These are phyloP conservation scores for Mycena olivaceomarginata DNA, from an alignment of 768 basidiomycete species.

Conservation along the genomic window DNA sequence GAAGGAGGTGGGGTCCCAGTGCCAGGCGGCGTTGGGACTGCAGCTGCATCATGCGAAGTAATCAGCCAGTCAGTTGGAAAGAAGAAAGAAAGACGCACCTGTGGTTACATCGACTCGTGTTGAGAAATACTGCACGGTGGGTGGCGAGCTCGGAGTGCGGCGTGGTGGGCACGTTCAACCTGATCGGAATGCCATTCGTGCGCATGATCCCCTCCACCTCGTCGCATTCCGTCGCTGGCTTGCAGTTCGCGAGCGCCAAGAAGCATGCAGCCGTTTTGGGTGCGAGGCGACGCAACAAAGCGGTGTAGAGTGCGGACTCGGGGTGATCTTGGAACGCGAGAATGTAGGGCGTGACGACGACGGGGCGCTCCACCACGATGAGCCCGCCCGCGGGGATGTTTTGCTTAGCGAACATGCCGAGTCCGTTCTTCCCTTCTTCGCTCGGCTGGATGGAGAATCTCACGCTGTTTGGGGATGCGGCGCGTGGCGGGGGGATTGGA, in stretches of 20 bases:
- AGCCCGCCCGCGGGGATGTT: constrained; percentile 43
- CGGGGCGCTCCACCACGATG: constrained; percentile 60
- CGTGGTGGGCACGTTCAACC: constrained; percentile 50
- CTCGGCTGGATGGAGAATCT: constrained; percentile 36
- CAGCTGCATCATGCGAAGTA: constrained; percentile 51
- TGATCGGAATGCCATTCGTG: constrained; percentile 55
- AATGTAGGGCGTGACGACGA: constrained; percentile 59
- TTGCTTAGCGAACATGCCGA: constrained; percentile 52
- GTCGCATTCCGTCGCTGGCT: constrained; percentile 29
- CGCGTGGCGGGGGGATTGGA: not conserved
- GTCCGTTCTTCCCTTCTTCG: constrained; percentile 42
- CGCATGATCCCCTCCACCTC: constrained; percentile 53
- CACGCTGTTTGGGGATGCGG: not conserved
- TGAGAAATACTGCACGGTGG: constrained; percentile 59
- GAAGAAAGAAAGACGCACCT: constrained; percentile 50
- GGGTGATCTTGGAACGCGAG: constrained; percentile 43
- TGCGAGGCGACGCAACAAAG: constrained; percentile 52
- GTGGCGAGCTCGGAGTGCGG: constrained; percentile 48
- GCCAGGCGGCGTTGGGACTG: constrained; percentile 60
- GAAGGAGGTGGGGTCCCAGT: constrained; percentile 57
- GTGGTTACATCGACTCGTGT: constrained; percentile 60
- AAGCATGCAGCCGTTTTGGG: constrained; percentile 50
- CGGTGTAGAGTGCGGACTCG: constrained; percentile 53
- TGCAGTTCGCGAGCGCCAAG: constrained; percentile 51
- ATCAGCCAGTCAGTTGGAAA: not conserved